Base-by-base conservation (phyloP, 345 rosid species). In the Eucalyptus victrix region DNA sequence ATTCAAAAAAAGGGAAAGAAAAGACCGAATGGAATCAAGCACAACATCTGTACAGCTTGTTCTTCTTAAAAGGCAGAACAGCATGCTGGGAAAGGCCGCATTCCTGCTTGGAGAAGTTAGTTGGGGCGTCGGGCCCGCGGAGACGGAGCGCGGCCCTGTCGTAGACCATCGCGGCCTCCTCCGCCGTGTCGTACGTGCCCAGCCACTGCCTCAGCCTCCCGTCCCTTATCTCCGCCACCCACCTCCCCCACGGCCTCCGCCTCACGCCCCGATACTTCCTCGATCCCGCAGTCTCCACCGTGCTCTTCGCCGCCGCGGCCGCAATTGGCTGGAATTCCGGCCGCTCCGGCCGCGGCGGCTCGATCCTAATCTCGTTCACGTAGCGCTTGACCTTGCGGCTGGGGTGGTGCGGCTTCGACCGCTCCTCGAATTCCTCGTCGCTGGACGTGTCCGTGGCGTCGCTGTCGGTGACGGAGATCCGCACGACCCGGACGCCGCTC, bases 191-290 rank as follows among this genome's bases (percentile, higher is more conserved):
- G 89, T 87, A 93, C 40, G 94, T 92, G 51, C 94, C 94, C 80
- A 93, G 88, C 92, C 92, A 92, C 80, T 81, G 87, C 87, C 94
- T 87, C 69, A 87, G 87, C 87, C 91, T 56, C 80, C 92, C 91
- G 28, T 91, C 92, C 88, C 94, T 92, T 69, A 93, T 92, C 90
- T 93, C 94, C 49, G 94, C 94, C 51, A 89, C 93, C 94, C 94
- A 93, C 56, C 90, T 87, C 87, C 94, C 94, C 93, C 93, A 93
- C 51, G 93, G 92, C 91, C 94, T 91, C 86, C 51, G 90, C 88
- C 94, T 88, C 47, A 93, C 94, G 58, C 94, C 94, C 85, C 91
- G 86, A 88, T 92, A 93, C 91, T 90, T 91, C 91, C 91, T 92
- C 89, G 56, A 62, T 60, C 11, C 54, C 58, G 42, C 88, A 12